Base-by-base conservation (phyloP, 352 stramenopile genomes). In the Saprolegnia diclina region DNA sequence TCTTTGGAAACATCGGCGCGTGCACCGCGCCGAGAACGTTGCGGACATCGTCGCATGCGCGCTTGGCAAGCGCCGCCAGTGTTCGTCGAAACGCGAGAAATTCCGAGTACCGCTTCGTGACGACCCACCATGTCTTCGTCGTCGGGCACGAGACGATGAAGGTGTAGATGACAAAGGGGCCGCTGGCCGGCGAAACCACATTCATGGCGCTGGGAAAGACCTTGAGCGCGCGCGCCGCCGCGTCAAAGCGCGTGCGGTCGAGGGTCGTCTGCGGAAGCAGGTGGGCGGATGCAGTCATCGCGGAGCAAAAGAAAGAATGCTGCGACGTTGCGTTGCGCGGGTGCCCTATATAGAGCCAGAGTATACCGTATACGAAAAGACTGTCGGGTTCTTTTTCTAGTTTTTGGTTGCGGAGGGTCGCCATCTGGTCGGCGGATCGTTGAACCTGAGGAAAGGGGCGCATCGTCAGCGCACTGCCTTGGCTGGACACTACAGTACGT, bases 51-150 rank as follows among this genome's bases (percentile, higher is more conserved):
- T 14, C 24, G 52, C 13, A 59, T 3, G 13, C 52, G 24, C 29
- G 29, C 26, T 45, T 45, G 46, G 29, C 24, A 6, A 76, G 68
- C 65, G 81, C 74, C 29, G 83, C 64, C 56, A 90, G 68, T 21
- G 69, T 62, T 29, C 77, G 63, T 44, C 81, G 83, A 64, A 89
- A 87, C 45, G 65, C 53, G 45, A 78, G 79, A 71, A 87, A 91
- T 71, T 91, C 81, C 16, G 81, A 89, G 68, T 85, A 91, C 42
- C 83, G 79, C 62, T 88, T 85, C 57, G 71, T 62, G 38, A 91
- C 56, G 46, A 75, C 71, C 83, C 81, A 91, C 74, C 63, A 69
- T n/a, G 50, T 37, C 18, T 67, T 24, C 4, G 62, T 69, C 19
- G 38, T 24, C 7, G 63, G 63, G 35, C 63, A 69, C 13, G 22